Conservation (phyloP, 2,329 filamentous ascomycete genomes). For the Fusarium aywerte region DNA sequence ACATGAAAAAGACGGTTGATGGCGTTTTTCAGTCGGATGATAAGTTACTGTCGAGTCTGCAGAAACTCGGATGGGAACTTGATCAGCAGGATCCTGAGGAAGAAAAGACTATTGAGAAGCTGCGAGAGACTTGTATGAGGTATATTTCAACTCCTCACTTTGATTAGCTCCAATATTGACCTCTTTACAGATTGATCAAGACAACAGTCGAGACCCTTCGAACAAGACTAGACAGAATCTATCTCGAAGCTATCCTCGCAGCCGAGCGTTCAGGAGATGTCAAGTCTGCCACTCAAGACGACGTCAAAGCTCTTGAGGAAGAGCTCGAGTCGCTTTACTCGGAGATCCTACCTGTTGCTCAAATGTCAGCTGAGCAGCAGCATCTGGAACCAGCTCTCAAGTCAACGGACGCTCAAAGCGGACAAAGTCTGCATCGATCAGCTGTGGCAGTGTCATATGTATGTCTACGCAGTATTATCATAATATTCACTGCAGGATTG, state of each 20-base stretch:
- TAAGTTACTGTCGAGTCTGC: conserved; percentile 70
- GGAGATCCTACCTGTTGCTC: conserved; percentile 74
- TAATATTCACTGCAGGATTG: rapidly evolving
- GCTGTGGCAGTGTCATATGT: conserved; percentile 64
- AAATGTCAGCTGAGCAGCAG: conserved; percentile 77
- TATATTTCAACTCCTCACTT: conserved; percentile 38
- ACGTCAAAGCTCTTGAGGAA: conserved; percentile 65
- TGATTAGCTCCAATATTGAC: conserved; percentile 11
- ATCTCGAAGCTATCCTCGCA: conserved; percentile 58
- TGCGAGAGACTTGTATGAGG: conserved; percentile 69
- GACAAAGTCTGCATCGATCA: conserved; percentile 58
- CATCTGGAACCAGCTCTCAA: conserved; percentile 69
- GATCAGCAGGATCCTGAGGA: conserved; percentile 63
- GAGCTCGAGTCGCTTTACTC: conserved; percentile 76
- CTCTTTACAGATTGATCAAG: conserved; percentile 60
- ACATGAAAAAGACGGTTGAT: conserved; percentile 61
- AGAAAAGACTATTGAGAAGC: conserved; percentile 62
- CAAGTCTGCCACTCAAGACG: conserved; percentile 49
- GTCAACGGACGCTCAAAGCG: conserved; percentile 56
- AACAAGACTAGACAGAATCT: conserved; percentile 66
- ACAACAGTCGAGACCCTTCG: conserved; percentile 65
- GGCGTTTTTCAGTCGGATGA: conserved; percentile 70
- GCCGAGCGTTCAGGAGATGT: conserved; percentile 46
- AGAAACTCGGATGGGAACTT: conserved; percentile 72
- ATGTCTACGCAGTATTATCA: conserved; percentile 35